Percentiles rank a stretch among this genome's conserved stretches.
Conservation (phyloP, 306 rosid genomes). For the Geum urbanum region DNA sequence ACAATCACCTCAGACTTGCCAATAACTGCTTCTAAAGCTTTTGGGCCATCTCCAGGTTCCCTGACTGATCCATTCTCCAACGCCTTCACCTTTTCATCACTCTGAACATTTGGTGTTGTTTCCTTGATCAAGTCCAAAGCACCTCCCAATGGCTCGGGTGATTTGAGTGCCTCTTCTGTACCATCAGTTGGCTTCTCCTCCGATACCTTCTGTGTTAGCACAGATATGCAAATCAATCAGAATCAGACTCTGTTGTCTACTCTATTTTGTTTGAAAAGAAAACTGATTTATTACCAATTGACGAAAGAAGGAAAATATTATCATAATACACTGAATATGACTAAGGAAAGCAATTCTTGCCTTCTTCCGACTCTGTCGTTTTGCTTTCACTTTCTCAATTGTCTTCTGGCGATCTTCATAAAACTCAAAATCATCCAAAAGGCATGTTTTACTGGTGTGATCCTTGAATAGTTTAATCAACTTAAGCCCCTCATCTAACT, state of each 20-base stretch:
- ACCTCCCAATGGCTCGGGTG: slow-evolving; percentile 40
- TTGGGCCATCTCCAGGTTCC: slow-evolving; percentile 59
- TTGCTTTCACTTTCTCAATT: slow-evolving; percentile 79
- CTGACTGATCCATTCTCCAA: slow-evolving; percentile 52
- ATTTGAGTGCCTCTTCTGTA: slow-evolving; percentile 41
- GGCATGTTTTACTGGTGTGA: slow-evolving; percentile 70
- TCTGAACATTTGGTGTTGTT: slow-evolving; percentile 28
- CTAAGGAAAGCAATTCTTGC: slow-evolving; percentile 12
- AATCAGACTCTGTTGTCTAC: neutral
- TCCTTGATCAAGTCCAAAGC: slow-evolving; percentile 44
- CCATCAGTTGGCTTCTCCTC: slow-evolving; percentile 73
- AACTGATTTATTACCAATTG: neutral
- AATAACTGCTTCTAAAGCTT: slow-evolving; percentile 62
- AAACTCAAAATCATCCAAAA: slow-evolving; percentile 81
- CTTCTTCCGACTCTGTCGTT: slow-evolving; percentile 70
- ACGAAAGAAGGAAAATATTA: neutral
- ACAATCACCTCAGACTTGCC: slow-evolving; percentile 51
- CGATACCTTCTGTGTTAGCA: slow-evolving; percentile 50
- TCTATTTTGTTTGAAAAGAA: neutral
- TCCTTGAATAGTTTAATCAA: slow-evolving; percentile 78
- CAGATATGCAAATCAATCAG: neutral
- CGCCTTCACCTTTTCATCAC: slow-evolving; percentile 31
- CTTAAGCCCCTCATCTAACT: slow-evolving; percentile 70
- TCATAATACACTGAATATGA: neutral
- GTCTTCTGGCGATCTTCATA: slow-evolving; percentile 86